Conservation (phyloP, 2,329 filamentous ascomycete genomes). For the Teratosphaeria pseudoeucalypti region DNA sequence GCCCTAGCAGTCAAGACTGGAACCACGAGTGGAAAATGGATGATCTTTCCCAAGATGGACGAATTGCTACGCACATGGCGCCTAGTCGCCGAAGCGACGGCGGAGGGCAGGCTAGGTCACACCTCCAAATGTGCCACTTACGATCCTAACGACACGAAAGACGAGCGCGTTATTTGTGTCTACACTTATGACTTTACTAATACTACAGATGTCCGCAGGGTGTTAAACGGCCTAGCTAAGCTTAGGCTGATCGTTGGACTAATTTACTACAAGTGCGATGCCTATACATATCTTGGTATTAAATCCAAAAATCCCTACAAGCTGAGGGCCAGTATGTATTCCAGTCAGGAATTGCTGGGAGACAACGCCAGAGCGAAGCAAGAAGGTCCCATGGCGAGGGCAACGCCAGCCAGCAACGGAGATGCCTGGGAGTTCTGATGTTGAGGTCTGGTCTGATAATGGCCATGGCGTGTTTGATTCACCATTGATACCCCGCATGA, state of each 20-base stretch:
- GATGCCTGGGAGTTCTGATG: background rate
- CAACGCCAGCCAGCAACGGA: background rate
- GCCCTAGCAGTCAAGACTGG: slow-evolving; percentile 48
- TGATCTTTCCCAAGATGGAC: slow-evolving; percentile 52
- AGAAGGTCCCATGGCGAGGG: background rate
- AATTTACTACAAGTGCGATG: slow-evolving; percentile 72
- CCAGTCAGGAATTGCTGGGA: slow-evolving; percentile 25
- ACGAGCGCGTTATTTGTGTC: slow-evolving; percentile 56
- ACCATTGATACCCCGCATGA: background rate
- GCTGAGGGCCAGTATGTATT: slow-evolving; percentile 34
- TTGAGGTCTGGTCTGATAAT: background rate
- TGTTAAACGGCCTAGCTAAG: slow-evolving; percentile 49
- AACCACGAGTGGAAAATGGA: slow-evolving; percentile 65
- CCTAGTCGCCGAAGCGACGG: slow-evolving; percentile 55
- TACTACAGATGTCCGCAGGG: slow-evolving; percentile 55
- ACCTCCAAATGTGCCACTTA: slow-evolving; percentile 62
- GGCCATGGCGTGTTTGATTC: background rate
- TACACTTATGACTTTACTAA: slow-evolving; percentile 70
- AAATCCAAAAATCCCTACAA: slow-evolving; percentile 31
- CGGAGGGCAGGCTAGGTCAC: slow-evolving; percentile 58
- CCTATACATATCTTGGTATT: slow-evolving; percentile 38
- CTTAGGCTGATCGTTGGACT: slow-evolving; percentile 40
- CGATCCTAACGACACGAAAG: slow-evolving; percentile 26
- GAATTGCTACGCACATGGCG: slow-evolving; percentile 57
- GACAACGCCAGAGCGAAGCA: background rate